Evolutionary conservation across 2,329 filamentous ascomycete species (phyloP), one percentile per base, ranked within the genome.

Genomic region (Paraphoma chrysanthemicola): DNA sequence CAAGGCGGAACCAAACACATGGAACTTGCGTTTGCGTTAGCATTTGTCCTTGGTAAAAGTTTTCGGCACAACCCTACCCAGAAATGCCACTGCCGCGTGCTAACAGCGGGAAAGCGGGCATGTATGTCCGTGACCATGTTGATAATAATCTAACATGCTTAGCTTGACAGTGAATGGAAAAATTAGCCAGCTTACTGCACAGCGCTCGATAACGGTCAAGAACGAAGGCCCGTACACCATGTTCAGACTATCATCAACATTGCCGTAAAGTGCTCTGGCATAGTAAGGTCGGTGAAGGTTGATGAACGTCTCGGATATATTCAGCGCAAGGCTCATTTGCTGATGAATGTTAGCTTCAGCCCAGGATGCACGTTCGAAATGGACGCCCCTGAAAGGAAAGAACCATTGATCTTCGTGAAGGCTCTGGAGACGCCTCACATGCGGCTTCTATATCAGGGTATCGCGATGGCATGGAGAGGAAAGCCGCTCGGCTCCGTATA

Each of bases 201-300:
- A 53, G 6, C 50, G 50, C 50, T 53, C 50, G 38, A 53, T 53
- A 12, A 45, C 33, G 12, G 50, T 53, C 31, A 46, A 47, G 16
- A 46, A 53, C 6, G 50, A 53, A 42, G 50, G 16, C 18, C 30
- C 44, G 38, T 30, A 53, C 23, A 39, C 14, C 9, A 43, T 39
- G 28, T 30, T 23, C 18, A 36, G 43, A 10, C 10, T 5, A 4
- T 30, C 50, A 18, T 47, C 50, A 41, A 38, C 23, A 7, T 29
- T 16, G 12, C 17, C 41, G 17, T 53, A 53, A 6, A 53, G 18
- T 16, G 33, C 50, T 18, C 46, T 53, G 11, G 50, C 50, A 28
- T 53, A 53, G 11, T 53, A 53, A 30, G 50, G 50, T 16, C 50
- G 43, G 28, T 53, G 50, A 31, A 53, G 50, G 17, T 53, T 53